Evolutionary conservation across 768 basidiomycete species (phyloP), one percentile per base, ranked within the genome.

Genomic region (Tricholoma bakamatsutake): DNA sequence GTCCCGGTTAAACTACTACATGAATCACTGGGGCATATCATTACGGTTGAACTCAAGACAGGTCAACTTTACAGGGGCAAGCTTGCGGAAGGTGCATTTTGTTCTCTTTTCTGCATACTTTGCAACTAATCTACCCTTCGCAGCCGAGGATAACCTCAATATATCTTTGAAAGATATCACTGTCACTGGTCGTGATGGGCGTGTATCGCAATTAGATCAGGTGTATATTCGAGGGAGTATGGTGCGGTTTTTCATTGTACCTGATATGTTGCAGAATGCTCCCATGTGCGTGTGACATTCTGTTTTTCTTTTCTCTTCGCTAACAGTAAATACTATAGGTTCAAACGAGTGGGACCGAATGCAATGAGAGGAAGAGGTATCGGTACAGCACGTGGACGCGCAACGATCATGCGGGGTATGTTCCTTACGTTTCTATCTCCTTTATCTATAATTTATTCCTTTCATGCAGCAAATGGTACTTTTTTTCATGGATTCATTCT

Each of bases 331-430:
- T 53, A 31, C 5, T 40, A 37, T 69, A 99, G 96, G 96, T 99
- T 99, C 76, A 99, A 98, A 74, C 88, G 97, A 58, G 93, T 96
- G 30, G 95, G 96, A 37, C 93, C 96, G 8, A 98, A 97, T 68
- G 96, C 94, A 17, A 98, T 98, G 95, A 87, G 91, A 65, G 97
- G 97, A 66, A 82, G 96, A 61, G 97, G 97, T 84, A 99, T 99
- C 67, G 97, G 97, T 65, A 97, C 96, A 66, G 96, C 96, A 48
- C 87, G 96, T 82, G 96, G 96, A 73, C 87, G 96, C 72, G 96
- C 96, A 43, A 98, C 96, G 12, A 98, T 98, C 64, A 94, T 97
- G 90, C 81, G 96, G 72, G 96, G 93, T 97, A 62, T 62, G 90
- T 68, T 52, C 39, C 45, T 50, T 43, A 55, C 59, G 42, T 49